These are phyloP conservation scores for Cryoendolithus antarcticus DNA, from an alignment of 2,329 filamentous ascomycete genomes.

Conservation along the genomic window DNA sequence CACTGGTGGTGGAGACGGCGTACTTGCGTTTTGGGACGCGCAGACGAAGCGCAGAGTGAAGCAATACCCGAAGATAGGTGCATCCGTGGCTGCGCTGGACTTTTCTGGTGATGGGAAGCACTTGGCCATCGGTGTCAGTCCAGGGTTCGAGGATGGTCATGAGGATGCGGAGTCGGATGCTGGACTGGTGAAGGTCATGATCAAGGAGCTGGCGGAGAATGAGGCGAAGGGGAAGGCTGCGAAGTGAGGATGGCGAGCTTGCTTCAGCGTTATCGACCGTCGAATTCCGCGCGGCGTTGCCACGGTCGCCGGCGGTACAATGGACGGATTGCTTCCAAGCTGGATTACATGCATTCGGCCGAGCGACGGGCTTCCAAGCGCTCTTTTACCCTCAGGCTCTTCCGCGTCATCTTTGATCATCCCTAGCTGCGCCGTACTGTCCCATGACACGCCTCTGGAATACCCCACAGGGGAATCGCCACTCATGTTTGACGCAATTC, in stretches of 20 bases:
- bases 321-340: no score
- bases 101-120: slow-evolving; percentile 69
- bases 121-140: slow-evolving; percentile 69
- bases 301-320: no score
- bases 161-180: slow-evolving; percentile 65
- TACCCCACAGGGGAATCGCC: no score
- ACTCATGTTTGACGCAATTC: no score
- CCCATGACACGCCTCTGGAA: no score
- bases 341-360: no score
- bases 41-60: slow-evolving; percentile 80
- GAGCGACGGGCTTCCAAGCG: no score
- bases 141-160: slow-evolving; percentile 78
- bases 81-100: slow-evolving; percentile 63
- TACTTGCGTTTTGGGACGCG: slow-evolving; percentile 88
- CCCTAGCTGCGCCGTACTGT: no score
- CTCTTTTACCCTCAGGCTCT: no score
- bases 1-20: slow-evolving; percentile 77
- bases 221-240: slow-evolving; percentile 78
- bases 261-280: no score
- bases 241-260: slow-evolving; percentile 32
- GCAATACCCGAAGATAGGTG: slow-evolving; percentile 74
- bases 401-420: no score
- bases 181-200: slow-evolving; percentile 57
- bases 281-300: no score
- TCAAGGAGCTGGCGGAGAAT: slow-evolving; percentile 72